Base-by-base conservation (phyloP, 1,284 basidiomycete species). In the Ganoderma meredithae region DNA sequence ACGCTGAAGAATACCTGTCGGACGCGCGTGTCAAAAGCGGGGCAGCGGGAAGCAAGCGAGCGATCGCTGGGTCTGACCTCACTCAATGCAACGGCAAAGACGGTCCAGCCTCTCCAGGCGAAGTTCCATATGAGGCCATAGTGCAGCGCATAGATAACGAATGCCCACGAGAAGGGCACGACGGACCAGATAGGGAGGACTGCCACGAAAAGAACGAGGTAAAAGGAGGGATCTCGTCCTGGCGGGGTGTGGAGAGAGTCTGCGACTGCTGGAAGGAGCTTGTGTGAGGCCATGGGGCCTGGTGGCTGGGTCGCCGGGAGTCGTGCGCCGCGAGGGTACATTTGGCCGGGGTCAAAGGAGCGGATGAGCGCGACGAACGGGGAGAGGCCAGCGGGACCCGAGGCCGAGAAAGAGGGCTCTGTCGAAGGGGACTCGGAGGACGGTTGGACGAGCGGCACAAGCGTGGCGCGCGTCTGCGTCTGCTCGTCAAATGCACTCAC, bases 1-100 rank as follows among this genome's bases (percentile, higher is more conserved):
- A 95, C 76, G 69, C 90, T 91, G 80, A 97, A 97, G 69, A 90
- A 77, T n/a, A 90, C 86, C 92, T 96, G 76, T n/a, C 9, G 56
- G 63, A 43, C 61, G 22, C 39, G 27, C 59, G 53, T 49, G 64
- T 60, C 12, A 40, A 60, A 40, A 25, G 58, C 58, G 64, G 56
- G 56, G 44, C 60, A 61, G 33, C 49, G n/a, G 31, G 62, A 53
- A 36, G 59, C 19, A 53, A 43, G 31, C 31, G 31, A 31, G 63
- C 59, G 39, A 63, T 65, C 71, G 69, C 62, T 58, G 66, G 67
- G 69, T 75, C 76, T 71, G 65, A 91, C 92, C 85, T 93, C 92
- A 76, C 81, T 85, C 40, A 88, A 76, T 55, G 89, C 85, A 68
- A 87, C 72, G 59, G 76, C 80, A 69, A 90, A 89, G 13, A 82